phyloP scores from a whole-genome alignment of 2,329 filamentous ascomycete genomes.

The Diaporthe destruens region DNA sequence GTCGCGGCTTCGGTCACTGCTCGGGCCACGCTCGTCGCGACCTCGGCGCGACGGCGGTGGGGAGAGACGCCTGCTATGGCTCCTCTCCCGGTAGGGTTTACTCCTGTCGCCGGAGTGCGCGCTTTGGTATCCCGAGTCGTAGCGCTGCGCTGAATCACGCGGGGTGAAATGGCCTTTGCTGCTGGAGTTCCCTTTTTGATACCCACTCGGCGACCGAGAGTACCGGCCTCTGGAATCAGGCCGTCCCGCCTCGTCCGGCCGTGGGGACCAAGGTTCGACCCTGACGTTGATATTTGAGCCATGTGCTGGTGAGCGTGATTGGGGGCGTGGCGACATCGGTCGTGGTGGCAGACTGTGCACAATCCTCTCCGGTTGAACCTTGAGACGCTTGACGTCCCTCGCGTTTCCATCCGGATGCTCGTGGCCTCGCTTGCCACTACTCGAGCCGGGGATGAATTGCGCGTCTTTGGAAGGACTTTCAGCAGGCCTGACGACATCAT shows the following conservation, averaged over 20 bases:
- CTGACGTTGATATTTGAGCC: constrained; percentile 17
- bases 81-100: constrained; percentile 28
- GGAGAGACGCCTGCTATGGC: constrained; percentile 32
- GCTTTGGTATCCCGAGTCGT: constrained; percentile 41
- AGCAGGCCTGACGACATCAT: constrained; percentile 23
- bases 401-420: constrained; percentile 8
- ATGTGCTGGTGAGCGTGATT: constrained; percentile 27
- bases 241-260: constrained; percentile 30
- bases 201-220: constrained; percentile 36
- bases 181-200: constrained; percentile 31
- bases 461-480: not conserved
- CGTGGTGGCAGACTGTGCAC: constrained; percentile 28
- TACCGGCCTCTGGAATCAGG: constrained; percentile 36
- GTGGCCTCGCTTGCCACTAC: constrained; percentile 28
- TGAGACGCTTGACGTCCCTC: constrained; percentile 35
- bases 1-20: constrained; percentile 16
- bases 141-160: constrained; percentile 38
- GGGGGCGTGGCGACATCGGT: constrained; percentile 30
- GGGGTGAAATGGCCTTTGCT: constrained; percentile 27
- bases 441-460: not conserved
- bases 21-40: constrained; percentile 22
- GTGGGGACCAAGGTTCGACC: constrained; percentile 29
- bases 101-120: constrained; percentile 32
- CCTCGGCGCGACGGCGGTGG: constrained; percentile 34
- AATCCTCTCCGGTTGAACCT: constrained; percentile 9